Evolutionary conservation across 768 basidiomycete genomes (phyloP).

Genomic region (Termitomyces heimii): DNA sequence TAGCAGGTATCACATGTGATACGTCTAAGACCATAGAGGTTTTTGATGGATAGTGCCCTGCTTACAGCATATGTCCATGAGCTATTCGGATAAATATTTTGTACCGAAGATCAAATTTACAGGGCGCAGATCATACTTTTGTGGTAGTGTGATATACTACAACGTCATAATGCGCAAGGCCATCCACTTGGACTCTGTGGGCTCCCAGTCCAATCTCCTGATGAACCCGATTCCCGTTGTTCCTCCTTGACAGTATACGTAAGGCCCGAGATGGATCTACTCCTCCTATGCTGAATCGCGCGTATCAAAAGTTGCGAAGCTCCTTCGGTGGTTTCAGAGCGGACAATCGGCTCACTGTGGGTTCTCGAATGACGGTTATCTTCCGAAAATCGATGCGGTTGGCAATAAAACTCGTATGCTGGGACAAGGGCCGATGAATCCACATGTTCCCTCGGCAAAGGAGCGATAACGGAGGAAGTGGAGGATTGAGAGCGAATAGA

Average conservation of each 20-base stretch:
- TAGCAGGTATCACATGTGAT: constrained; percentile 51
- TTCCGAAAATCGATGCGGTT: constrained; percentile 8
- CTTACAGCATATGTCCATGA: too few relatives aligned
- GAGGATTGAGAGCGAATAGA: constrained; percentile 12
- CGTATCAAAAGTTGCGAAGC: constrained; percentile 6
- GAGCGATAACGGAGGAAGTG: neutral
- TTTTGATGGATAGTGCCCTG: constrained; percentile 51
- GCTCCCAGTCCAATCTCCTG: constrained; percentile 7
- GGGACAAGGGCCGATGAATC: constrained; percentile 6
- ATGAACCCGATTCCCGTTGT: constrained; percentile 6
- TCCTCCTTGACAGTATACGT: constrained; percentile 8
- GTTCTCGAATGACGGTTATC: constrained; percentile 12
- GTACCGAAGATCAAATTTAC: neutral
- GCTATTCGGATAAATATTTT: neutral
- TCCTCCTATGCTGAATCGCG: constrained; percentile 16
- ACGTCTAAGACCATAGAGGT: constrained; percentile 58
- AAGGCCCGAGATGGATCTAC: constrained; percentile 19
- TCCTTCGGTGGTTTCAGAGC: constrained; percentile 1
- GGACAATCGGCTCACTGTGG: constrained; percentile 15
- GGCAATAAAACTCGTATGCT: constrained; percentile 14
- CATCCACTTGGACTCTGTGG: constrained; percentile 5
- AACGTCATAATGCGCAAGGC: neutral
- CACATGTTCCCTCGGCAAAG: neutral
- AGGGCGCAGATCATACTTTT: neutral
- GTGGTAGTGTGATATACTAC: neutral